Percentiles rank a stretch among this genome's conserved stretches.
Conservation (phyloP, 2,329 filamentous ascomycete genomes). For the Xylariales sp. region DNA sequence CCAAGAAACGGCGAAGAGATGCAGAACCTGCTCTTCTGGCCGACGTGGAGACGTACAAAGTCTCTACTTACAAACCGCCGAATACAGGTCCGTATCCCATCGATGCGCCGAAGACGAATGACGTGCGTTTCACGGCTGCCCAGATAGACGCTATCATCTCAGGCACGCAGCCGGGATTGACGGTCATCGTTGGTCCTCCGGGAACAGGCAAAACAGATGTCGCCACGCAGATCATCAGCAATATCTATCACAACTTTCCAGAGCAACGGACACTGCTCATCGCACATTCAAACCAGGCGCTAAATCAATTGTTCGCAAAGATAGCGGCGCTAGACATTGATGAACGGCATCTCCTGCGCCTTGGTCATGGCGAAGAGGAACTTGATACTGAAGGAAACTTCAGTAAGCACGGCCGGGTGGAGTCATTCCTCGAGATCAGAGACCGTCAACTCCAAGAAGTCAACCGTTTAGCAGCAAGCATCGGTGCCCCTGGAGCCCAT, state of each 20-base stretch:
- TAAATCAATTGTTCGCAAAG: constrained; percentile 97
- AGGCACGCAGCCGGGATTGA: constrained; percentile 89
- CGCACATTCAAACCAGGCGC: constrained; percentile 94
- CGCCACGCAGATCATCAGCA: constrained; percentile 96
- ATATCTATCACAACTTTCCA: constrained; percentile 97
- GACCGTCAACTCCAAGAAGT: constrained; percentile 76
- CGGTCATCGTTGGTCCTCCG: constrained; percentile 88
- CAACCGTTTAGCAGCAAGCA: constrained; percentile 75
- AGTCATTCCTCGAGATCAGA: constrained; percentile 89
- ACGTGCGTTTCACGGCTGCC: constrained; percentile 81
- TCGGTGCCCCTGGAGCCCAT: constrained; percentile 88
- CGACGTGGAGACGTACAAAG: constrained; percentile 65
- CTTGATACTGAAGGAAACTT: constrained; percentile 81
- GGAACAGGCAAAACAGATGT: constrained; percentile 99
- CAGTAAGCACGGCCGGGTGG: constrained; percentile 90
- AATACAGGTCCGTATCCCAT: constrained; percentile 87
- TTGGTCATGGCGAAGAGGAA: constrained; percentile 95
- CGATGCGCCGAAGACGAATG: constrained; percentile 77
- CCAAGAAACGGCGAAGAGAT: constrained; percentile 85
- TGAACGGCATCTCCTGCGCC: constrained; percentile 82
- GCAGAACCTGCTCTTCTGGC: constrained; percentile 61
- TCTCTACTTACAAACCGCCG: constrained; percentile 83
- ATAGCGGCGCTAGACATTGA: constrained; percentile 96
- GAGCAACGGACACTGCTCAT: constrained; percentile 86
- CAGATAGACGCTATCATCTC: constrained; percentile 92